A percentile compares a stretch with the other conserved stretches of the same genome.
These are phyloP conservation scores for Penicillium canescens DNA, from an alignment of 495 filamentous ascomycete genomes.

Conservation along the genomic window DNA sequence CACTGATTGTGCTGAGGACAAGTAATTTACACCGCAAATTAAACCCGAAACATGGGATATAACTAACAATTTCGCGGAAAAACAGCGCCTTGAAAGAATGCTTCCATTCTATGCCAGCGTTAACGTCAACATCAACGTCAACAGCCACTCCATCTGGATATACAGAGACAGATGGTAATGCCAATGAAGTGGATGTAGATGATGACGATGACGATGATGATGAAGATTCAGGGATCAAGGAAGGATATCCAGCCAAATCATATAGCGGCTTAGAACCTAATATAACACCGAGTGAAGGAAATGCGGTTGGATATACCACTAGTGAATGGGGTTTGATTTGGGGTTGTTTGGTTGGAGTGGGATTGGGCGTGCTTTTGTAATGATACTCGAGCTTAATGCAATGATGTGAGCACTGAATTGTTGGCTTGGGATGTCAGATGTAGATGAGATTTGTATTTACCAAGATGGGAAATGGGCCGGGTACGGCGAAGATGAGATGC, in stretches of 20 bases:
- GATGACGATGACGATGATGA: background rate
- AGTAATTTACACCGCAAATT: background rate
- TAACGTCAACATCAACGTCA: background rate
- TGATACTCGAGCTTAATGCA: too few species aligned
- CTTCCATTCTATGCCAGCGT: background rate
- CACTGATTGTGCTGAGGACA: background rate
- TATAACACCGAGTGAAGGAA: background rate
- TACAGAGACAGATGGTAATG: background rate
- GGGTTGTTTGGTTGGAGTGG: too few species aligned
- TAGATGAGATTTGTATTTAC: too few species aligned
- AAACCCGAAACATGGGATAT: too few species aligned
- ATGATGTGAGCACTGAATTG: too few species aligned
- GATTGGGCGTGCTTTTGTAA: too few species aligned
- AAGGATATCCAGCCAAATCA: background rate
- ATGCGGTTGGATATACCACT: too few species aligned
- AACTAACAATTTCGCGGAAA: background rate
- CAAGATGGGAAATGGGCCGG: too few species aligned
- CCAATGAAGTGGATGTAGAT: background rate
- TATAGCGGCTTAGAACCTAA: conserved; percentile 1
- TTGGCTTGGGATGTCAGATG: too few species aligned
- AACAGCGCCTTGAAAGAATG: background rate
- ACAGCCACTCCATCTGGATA: background rate
- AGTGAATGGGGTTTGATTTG: too few species aligned
- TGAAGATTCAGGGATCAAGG: background rate
- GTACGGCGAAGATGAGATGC: too few species aligned